These are phyloP conservation scores for Lineolata rhizophorae DNA, from an alignment of 495 filamentous ascomycete genomes.

Conservation along the genomic window DNA sequence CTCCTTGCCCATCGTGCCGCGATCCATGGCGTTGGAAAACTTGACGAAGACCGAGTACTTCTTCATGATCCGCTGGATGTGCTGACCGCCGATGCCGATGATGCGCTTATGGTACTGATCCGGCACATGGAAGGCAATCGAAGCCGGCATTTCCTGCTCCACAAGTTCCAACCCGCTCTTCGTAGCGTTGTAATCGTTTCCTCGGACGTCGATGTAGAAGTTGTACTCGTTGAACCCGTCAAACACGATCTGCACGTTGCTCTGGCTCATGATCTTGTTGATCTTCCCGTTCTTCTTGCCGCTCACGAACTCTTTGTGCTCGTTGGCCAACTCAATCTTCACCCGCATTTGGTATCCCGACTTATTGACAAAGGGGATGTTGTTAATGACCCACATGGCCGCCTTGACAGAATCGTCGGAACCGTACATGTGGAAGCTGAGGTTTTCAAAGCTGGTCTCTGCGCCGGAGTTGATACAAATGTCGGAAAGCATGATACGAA, in stretches of 20 bases:
- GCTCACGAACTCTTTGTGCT: slow-evolving; percentile 98
- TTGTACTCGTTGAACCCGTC: slow-evolving; percentile 99
- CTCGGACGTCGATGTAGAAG: slow-evolving; percentile 95
- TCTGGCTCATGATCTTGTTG: slow-evolving; percentile 99
- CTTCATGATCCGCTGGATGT: slow-evolving; percentile 99
- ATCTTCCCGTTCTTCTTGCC: slow-evolving; percentile 99
- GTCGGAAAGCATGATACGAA: slow-evolving; percentile 77
- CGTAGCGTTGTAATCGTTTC: slow-evolving; percentile 72
- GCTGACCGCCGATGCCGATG: slow-evolving; percentile 93
- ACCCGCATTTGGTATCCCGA: slow-evolving; percentile 77
- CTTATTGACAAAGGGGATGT: slow-evolving; percentile 72
- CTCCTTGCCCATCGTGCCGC: slow-evolving; percentile 78
- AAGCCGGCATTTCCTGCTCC: slow-evolving; percentile 97
- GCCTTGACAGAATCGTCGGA: slow-evolving; percentile 90
- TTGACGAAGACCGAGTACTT: slow-evolving; percentile 99
- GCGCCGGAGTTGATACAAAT: slow-evolving; percentile 92
- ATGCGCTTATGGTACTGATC: slow-evolving; percentile 99
- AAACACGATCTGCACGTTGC: slow-evolving; percentile 96
- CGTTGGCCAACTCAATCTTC: slow-evolving; percentile 95
- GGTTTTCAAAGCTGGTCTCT: slow-evolving; percentile 81
- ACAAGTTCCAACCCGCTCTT: slow-evolving; percentile 81
- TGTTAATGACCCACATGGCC: slow-evolving; percentile 76
- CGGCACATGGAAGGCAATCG: slow-evolving; percentile 98
- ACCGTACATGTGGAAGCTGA: slow-evolving; percentile 82
- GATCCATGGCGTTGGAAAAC: slow-evolving; percentile 98